These are phyloP conservation scores for Fusarium goolgardi DNA, from an alignment of 2,329 filamentous ascomycete genomes.

Conservation along the genomic window DNA sequence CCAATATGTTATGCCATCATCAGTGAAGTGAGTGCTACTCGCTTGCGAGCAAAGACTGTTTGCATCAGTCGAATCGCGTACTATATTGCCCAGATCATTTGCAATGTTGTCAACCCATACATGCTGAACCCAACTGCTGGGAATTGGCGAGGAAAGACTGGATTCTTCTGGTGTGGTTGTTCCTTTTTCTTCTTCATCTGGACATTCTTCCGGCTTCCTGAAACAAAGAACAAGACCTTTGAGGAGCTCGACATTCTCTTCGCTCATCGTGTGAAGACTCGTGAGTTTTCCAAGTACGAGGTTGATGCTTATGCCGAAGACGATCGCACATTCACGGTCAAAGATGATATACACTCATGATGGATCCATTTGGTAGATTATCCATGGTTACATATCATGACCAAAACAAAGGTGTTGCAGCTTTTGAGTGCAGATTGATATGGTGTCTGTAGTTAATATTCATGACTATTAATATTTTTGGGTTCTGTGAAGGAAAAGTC, in stretches of 20 bases:
- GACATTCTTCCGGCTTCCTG: constrained; percentile 63
- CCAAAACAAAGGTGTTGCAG: background rate
- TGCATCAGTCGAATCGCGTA: constrained; percentile 51
- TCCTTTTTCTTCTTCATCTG: constrained; percentile 54
- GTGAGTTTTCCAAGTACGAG: constrained; percentile 53
- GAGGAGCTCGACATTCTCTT: constrained; percentile 68
- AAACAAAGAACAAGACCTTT: constrained; percentile 58
- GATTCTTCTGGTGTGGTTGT: constrained; percentile 59
- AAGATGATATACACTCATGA: background rate
- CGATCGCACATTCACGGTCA: constrained; percentile 12
- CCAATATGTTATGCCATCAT: constrained; percentile 57
- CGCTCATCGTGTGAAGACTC: constrained; percentile 53
- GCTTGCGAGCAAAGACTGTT: constrained; percentile 54
- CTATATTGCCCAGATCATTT: constrained; percentile 42
- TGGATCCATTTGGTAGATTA: background rate
- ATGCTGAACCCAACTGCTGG: constrained; percentile 47
- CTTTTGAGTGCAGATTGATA: background rate
- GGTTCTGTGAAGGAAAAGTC: no score
- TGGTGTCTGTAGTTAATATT: no score
- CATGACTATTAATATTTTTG: background rate
- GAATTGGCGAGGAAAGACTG: constrained; percentile 47
- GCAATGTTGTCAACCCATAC: constrained; percentile 45
- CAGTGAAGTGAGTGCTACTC: constrained; percentile 53
- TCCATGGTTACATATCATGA: background rate
- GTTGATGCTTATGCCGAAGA: constrained; percentile 47